phyloP scores from a whole-genome alignment of 306 rosid genomes.

The Calophaca sinica region DNA sequence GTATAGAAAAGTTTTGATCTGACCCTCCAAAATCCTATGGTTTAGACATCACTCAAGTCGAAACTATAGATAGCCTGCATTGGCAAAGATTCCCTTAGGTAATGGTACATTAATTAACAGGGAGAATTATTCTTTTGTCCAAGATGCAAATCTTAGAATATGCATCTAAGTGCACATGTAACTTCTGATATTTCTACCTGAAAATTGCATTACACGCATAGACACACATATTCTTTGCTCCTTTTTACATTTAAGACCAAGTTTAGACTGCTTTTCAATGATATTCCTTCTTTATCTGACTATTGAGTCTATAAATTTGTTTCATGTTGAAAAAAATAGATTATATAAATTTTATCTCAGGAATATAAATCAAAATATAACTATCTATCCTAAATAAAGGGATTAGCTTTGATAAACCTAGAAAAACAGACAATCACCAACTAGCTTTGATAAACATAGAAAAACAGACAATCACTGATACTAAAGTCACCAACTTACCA shows the following conservation, averaged over 20 bases:
- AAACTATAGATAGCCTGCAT: background rate
- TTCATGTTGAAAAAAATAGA: no score
- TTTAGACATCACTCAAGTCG: slow-evolving; percentile 14
- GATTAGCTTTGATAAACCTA: no score
- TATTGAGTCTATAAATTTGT: background rate
- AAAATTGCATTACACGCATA: background rate
- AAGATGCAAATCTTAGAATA: background rate
- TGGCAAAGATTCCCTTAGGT: slow-evolving; percentile 20
- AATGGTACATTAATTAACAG: background rate
- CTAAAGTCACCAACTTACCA: slow-evolving; percentile 23
- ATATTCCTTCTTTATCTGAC: background rate
- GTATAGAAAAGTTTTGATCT: slow-evolving; percentile 1
- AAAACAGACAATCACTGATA: slow-evolving; percentile 8
- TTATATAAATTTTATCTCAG: background rate
- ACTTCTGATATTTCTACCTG: background rate
- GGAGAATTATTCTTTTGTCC: background rate
- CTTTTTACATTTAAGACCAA: background rate
- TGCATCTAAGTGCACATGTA: background rate
- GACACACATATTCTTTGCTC: background rate
- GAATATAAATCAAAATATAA: slow-evolving; percentile 29
- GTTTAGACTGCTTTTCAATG: background rate
- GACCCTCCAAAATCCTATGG: background rate
- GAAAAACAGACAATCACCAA: no score
- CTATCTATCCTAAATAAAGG: background rate
- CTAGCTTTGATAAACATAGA: background rate